Percentiles rank a stretch among this genome's conserved stretches.
These are phyloP conservation scores for Yarrowia deformans DNA, from an alignment of 805 yeast species.

Conservation along the genomic window DNA sequence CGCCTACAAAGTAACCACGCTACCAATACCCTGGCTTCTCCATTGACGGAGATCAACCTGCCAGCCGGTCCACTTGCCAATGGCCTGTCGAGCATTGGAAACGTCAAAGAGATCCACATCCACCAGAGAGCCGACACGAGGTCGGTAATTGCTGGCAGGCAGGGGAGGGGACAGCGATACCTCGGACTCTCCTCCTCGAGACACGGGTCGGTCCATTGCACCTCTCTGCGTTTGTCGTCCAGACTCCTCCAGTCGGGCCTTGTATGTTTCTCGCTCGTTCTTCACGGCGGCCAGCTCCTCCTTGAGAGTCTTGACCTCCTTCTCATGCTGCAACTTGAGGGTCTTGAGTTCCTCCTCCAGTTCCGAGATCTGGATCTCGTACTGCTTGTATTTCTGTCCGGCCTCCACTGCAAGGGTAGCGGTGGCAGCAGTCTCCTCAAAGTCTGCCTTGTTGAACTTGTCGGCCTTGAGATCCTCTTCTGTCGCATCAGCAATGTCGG, in stretches of 20 bases:
- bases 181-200: slow-evolving; percentile 42
- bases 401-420: slow-evolving; percentile 34
- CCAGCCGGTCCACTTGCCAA: slow-evolving; percentile 83
- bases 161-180: slow-evolving; percentile 45
- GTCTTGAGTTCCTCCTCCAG: slow-evolving; percentile 45
- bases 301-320: slow-evolving; percentile 36
- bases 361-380: slow-evolving; percentile 4
- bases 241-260: slow-evolving; percentile 41
- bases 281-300: slow-evolving; percentile 39
- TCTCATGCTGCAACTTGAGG: slow-evolving; percentile 39
- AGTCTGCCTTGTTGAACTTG: slow-evolving; percentile 37
- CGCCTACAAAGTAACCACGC: slow-evolving; percentile 55
- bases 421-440: slow-evolving; percentile 32
- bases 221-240: slow-evolving; percentile 43
- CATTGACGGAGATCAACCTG: slow-evolving; percentile 85
- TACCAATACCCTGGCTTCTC: slow-evolving; percentile 75
- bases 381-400: slow-evolving; percentile 23
- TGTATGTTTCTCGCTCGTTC: slow-evolving; percentile 40
- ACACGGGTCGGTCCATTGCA: slow-evolving; percentile 39
- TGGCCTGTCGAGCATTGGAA: slow-evolving; percentile 54
- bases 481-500: slow-evolving; percentile 40
- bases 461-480: slow-evolving; percentile 40
- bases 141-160: slow-evolving; percentile 23
- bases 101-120: slow-evolving; percentile 54
- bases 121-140: slow-evolving; percentile 46